Percentiles rank a stretch among this genome's conserved stretches.
Evolutionary conservation across 768 basidiomycete species (phyloP).

Genomic region (Calocera viscosa): DNA sequence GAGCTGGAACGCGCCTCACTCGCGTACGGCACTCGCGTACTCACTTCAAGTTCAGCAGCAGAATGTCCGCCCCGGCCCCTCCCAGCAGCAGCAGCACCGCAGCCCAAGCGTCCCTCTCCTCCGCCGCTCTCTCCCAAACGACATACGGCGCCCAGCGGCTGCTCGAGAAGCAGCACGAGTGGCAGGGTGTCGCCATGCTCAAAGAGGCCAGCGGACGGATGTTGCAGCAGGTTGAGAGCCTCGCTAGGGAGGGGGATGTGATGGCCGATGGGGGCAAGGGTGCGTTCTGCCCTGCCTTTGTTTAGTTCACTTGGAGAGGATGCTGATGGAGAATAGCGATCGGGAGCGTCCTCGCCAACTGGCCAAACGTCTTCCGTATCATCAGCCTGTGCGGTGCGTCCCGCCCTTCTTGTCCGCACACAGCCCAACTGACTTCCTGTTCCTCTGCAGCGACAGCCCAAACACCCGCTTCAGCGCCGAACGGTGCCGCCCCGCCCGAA

Average conservation of each 20-base stretch:
- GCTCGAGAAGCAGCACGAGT: constrained; percentile 30
- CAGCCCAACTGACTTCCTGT: not conserved
- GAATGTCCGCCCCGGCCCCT: not conserved
- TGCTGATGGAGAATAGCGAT: constrained; percentile 20
- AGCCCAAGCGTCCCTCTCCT: constrained; percentile 10
- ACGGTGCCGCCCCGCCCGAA: not conserved
- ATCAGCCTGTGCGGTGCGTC: constrained; percentile 27
- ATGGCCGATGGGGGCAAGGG: constrained; percentile 32
- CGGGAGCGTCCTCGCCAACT: constrained; percentile 29
- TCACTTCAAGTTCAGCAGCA: too few species aligned
- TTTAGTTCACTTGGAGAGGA: not conserved
- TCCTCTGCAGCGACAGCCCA: not conserved
- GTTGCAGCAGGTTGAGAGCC: constrained; percentile 23
- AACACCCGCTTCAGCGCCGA: not conserved
- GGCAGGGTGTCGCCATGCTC: constrained; percentile 26
- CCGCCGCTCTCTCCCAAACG: constrained; percentile 14
- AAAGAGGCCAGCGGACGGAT: constrained; percentile 23
- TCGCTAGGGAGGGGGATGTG: constrained; percentile 27
- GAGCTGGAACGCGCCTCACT: not conserved
- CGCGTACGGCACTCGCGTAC: too few species aligned
- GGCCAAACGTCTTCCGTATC: constrained; percentile 30
- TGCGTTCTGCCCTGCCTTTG: constrained; percentile 19
- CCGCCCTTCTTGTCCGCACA: not conserved
- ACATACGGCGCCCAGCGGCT: constrained; percentile 17
- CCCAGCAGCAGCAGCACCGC: not conserved